These are phyloP conservation scores for Daldinia sp. DNA, from an alignment of 2,329 filamentous ascomycete species.

Conservation along the genomic window DNA sequence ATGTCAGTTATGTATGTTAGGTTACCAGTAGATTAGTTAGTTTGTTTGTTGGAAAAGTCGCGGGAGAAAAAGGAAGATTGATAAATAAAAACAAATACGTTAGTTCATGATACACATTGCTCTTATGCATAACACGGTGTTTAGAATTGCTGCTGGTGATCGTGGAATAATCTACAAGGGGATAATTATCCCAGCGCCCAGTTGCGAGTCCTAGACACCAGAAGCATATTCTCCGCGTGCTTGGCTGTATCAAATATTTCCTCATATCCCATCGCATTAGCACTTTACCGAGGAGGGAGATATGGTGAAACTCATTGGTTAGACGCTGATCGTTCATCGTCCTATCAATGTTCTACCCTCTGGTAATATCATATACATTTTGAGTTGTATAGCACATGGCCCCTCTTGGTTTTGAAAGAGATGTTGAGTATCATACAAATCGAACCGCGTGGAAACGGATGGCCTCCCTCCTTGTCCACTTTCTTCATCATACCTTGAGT, in stretches of 20 bases:
- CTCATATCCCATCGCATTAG: neutral
- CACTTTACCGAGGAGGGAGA: neutral
- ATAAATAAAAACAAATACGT: slow-evolving; percentile 23
- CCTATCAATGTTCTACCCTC: slow-evolving; percentile 1
- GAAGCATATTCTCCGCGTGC: neutral
- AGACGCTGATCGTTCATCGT: neutral
- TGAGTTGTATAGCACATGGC: slow-evolving; percentile 36
- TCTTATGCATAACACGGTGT: slow-evolving; percentile 3
- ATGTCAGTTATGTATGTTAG: slow-evolving; percentile 28
- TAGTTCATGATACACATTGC: slow-evolving; percentile 6
- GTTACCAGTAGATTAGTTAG: slow-evolving; percentile 6
- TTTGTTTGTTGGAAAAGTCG: slow-evolving; percentile 30
- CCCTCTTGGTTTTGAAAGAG: slow-evolving; percentile 27
- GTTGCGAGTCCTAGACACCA: neutral
- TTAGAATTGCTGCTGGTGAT: neutral
- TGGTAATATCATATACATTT: slow-evolving; percentile 28
- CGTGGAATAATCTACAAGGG: slow-evolving; percentile 5
- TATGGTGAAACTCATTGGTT: neutral
- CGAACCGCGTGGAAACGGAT: slow-evolving; percentile 7
- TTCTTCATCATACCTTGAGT: slow-evolving; percentile 1
- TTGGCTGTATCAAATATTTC: slow-evolving; percentile 3
- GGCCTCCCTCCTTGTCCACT: neutral
- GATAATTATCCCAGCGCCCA: slow-evolving; percentile 6
- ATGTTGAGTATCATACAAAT: slow-evolving; percentile 39
- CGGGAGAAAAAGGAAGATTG: slow-evolving; percentile 32